Conservation (phyloP, 345 rosid genomes). For the Angophora floribunda region DNA sequence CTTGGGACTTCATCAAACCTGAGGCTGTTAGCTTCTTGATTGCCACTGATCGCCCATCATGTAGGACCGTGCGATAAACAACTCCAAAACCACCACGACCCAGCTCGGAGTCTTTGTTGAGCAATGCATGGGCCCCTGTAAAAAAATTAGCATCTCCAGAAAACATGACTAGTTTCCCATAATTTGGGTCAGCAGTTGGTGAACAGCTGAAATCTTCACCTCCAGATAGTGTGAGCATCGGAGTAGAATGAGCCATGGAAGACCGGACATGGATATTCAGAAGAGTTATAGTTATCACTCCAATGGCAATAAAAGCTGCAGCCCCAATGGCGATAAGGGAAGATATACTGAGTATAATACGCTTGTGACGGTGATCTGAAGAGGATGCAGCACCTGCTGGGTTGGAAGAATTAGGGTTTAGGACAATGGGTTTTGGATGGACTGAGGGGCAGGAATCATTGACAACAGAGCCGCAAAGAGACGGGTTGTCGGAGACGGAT, state of each 20-base stretch:
- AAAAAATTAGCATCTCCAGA: conserved; percentile 77
- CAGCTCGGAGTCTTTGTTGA: conserved; percentile 90
- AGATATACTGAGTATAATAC: conserved; percentile 77
- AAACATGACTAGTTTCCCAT: conserved; percentile 96
- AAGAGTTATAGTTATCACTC: conserved; percentile 79
- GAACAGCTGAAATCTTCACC: conserved; percentile 81
- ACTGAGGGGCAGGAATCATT: conserved; percentile 77
- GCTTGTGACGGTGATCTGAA: conserved; percentile 35
- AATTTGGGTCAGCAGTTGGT: conserved; percentile 66
- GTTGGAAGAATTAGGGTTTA: conserved; percentile 73
- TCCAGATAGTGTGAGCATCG: conserved; percentile 46
- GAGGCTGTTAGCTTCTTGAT: conserved; percentile 88
- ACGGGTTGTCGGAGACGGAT: conserved; percentile 67
- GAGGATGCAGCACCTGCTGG: conserved; percentile 23
- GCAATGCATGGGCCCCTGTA: conserved; percentile 72
- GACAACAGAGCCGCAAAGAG: conserved; percentile 82
- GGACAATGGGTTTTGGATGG: conserved; percentile 93
- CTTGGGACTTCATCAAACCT: conserved; percentile 81
- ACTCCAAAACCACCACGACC: conserved; percentile 99
- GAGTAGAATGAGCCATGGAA: conserved; percentile 41
- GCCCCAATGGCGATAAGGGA: conserved; percentile 93
- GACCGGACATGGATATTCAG: conserved; percentile 76
- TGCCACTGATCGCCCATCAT: conserved; percentile 77
- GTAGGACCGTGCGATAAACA: conserved; percentile 69
- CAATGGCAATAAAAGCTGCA: conserved; percentile 72